Percentiles rank a stretch among this genome's conserved stretches.
Conservation (phyloP, 352 stramenopile species). For the Phytophthora tubulina region DNA sequence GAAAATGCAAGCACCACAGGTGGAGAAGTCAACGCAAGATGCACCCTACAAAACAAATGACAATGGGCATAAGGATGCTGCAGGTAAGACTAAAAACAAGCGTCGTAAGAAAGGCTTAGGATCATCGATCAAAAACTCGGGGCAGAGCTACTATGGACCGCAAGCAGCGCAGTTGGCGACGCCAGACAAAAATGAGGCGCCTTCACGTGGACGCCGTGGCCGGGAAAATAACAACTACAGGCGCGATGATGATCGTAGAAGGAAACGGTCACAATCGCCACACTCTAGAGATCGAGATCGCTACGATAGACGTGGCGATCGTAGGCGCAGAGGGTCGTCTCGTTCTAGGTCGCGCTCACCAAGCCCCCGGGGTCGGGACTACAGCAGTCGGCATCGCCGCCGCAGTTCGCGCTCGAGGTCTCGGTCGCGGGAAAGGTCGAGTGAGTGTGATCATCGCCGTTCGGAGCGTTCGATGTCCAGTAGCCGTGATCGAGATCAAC, state of each 20-base stretch:
- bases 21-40: slow-evolving; percentile 14
- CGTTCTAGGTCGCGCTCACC: slow-evolving; percentile 44
- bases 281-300: slow-evolving; percentile 25
- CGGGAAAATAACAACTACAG: slow-evolving; percentile 26
- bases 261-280: slow-evolving; percentile 36
- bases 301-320: slow-evolving; percentile 33
- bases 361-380: slow-evolving; percentile 39
- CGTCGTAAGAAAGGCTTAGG: slow-evolving; percentile 32
- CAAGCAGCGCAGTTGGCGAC: slow-evolving; percentile 19
- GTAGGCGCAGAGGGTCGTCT: slow-evolving; percentile 36
- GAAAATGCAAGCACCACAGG: slow-evolving; percentile 28
- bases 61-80: slow-evolving; percentile 13
- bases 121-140: slow-evolving; percentile 28
- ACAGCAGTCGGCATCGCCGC: slow-evolving; percentile 23
- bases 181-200: slow-evolving; percentile 33
- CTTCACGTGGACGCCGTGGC: slow-evolving; percentile 18
- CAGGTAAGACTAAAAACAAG: slow-evolving; percentile 30
- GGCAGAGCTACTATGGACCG: slow-evolving; percentile 51
- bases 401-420: slow-evolving; percentile 37
- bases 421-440: slow-evolving; percentile 35
- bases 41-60: slow-evolving; percentile 8
- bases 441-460: slow-evolving; percentile 34
- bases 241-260: slow-evolving; percentile 31
- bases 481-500: slow-evolving; percentile 26
- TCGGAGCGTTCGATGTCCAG: slow-evolving; percentile 10